A percentile compares a stretch with the other conserved stretches of the same genome.
Evolutionary conservation across 2,329 filamentous ascomycete species (phyloP).

Genomic region (Sclerotinia borealis): DNA sequence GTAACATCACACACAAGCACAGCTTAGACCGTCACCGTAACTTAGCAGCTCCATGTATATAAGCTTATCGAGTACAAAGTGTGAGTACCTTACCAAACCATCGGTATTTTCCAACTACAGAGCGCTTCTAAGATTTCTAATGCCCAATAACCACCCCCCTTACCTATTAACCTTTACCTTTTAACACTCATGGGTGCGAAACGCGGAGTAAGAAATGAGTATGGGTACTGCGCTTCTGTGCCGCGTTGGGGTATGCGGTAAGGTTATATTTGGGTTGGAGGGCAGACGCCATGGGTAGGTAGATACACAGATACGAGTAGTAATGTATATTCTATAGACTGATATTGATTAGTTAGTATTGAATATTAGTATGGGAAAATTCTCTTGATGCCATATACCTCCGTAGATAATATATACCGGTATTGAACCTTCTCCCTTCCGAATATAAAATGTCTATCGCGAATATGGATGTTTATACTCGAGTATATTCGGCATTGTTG

Average conservation of each 20-base stretch:
- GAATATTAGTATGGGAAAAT: not conserved
- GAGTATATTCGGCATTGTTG: not conserved
- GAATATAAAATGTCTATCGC: not conserved
- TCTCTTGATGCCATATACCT: too few species aligned
- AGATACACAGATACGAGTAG: not conserved
- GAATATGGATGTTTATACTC: not conserved
- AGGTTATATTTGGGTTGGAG: not conserved
- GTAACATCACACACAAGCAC: too few species aligned
- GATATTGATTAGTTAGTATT: not conserved
- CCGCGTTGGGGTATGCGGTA: not conserved
- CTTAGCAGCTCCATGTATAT: too few species aligned
- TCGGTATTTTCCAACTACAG: not conserved
- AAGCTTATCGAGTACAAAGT: too few species aligned
- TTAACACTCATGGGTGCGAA: not conserved
- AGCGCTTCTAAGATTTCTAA: not conserved
- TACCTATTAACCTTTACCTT: not conserved
- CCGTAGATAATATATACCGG: too few species aligned
- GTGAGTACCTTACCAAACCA: not conserved
- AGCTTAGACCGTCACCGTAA: too few species aligned
- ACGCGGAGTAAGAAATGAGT: not conserved
- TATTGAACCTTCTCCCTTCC: not conserved
- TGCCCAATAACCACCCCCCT: not conserved
- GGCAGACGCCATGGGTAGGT: not conserved
- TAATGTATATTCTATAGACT: not conserved
- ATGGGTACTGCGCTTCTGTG: not conserved